A percentile compares a stretch with the other conserved stretches of the same genome.
Evolutionary conservation across 331 rosid species (phyloP).

Genomic region (Quercus phellos): DNA sequence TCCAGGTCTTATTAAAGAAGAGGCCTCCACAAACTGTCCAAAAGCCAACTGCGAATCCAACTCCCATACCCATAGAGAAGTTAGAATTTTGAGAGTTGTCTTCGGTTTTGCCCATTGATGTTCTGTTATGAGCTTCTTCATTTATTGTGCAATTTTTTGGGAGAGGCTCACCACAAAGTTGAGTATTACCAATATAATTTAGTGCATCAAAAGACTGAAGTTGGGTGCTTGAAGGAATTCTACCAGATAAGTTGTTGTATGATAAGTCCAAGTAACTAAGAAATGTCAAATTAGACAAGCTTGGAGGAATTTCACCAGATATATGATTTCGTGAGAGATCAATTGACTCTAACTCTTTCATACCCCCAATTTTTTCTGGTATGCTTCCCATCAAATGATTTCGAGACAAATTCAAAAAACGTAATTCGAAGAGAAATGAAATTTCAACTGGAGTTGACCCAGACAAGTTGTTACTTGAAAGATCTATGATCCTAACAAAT

Average conservation of each 20-base stretch:
- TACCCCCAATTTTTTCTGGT: neutral
- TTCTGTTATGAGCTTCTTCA: too few relatives aligned
- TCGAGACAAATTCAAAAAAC: slow-evolving; percentile 15
- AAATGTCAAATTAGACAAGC: too few relatives aligned
- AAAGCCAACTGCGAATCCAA: slow-evolving; percentile 14
- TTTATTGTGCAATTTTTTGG: neutral
- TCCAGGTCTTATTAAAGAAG: neutral
- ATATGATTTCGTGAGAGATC: too few relatives aligned
- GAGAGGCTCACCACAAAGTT: slow-evolving; percentile 30
- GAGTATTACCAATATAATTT: slow-evolving; percentile 3
- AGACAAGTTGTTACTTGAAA: too few relatives aligned
- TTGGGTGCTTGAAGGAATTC: slow-evolving; percentile 31
- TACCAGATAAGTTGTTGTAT: slow-evolving; percentile 15
- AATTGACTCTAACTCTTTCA: too few relatives aligned
- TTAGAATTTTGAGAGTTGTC: neutral
- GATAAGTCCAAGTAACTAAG: slow-evolving; percentile 6
- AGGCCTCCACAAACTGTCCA: slow-evolving; percentile 23
- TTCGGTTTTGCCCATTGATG: neutral
- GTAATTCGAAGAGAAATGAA: neutral
- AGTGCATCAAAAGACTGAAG: slow-evolving; percentile 17
- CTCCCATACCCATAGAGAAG: slow-evolving; percentile 10
- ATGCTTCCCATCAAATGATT: slow-evolving; percentile 13
- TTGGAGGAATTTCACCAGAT: neutral
- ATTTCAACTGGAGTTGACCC: neutral
- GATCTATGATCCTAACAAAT: neutral